phyloP scores from a whole-genome alignment of 2,329 filamentous ascomycete genomes.

The Hypoxylon sp. region DNA sequence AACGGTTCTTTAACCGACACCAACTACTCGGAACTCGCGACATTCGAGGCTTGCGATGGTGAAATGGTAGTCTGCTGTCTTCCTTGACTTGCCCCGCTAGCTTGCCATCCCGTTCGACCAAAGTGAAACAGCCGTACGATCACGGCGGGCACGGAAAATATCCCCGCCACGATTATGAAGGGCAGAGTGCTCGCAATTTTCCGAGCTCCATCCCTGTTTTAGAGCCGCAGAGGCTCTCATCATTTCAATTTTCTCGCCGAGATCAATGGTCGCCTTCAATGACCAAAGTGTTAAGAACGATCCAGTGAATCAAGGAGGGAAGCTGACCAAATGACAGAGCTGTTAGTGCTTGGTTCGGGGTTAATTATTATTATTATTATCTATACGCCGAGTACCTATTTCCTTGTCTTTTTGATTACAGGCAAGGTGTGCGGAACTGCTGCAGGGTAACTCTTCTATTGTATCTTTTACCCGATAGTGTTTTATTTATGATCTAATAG shows the following conservation, averaged over 20 bases:
- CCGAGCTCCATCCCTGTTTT: background rate
- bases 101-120: background rate
- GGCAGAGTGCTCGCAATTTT: background rate
- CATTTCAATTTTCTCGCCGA: background rate
- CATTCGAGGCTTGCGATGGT: background rate
- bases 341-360: too few species aligned
- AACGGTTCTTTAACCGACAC: slow-evolving; percentile 3
- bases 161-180: background rate
- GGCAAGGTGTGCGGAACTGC: too few species aligned
- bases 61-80: background rate
- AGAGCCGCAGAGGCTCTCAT: background rate
- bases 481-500: too few species aligned
- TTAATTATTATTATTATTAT: too few species aligned
- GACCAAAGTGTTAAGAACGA: background rate
- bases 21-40: slow-evolving; percentile 5
- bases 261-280: background rate
- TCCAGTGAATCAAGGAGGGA: background rate
- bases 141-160: background rate
- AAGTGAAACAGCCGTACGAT: background rate
- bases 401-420: too few species aligned
- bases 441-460: too few species aligned
- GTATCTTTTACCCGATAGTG: too few species aligned
- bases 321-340: background rate
- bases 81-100: slow-evolving; percentile 4
- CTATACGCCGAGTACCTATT: too few species aligned